Evolutionary conservation across 1,284 basidiomycete genomes (phyloP), one percentile per base, ranked within the genome.

Genomic region (Microbotryum lychnidis-dioicae): DNA sequence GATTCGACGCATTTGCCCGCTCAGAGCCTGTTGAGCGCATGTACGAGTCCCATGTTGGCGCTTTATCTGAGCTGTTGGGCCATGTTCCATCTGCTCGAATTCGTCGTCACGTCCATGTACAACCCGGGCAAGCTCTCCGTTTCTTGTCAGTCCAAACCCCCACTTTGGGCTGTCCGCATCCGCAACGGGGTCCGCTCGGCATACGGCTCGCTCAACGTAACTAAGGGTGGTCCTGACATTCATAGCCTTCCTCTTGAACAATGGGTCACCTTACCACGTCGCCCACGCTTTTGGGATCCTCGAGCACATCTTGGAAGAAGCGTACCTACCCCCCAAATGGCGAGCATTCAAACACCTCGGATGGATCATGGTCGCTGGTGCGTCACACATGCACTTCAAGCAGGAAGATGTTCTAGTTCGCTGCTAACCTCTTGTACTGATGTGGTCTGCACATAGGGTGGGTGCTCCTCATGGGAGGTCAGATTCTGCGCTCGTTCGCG

Each of bases 31-130:
- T 46, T 37, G n/a, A 49, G 50, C 7, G 57, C 63, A 18, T 8
- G 63, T 10, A 52, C 82, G 0, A 86, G 84, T 23, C 83, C 84
- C 55, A 87, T 87, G 73, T 79, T 94, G 2, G 89, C 87, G 0
- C 84, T 89, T 74, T 97, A 91, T 75, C 67, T 87, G 47, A 83
- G 85, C 29, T 80, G 85, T 1, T 90, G 89, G 87, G 80, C 87
- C 1, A 76, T 80, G 44, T 99, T 98, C 74, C 96, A 99, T 73
- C 87, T 92, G 82, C 84, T 83, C 46, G 96, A 99, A 75, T 98
- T 94, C 73, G 86, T 86, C 56, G 91, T 94, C 8, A 97, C 96
- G 5, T 92, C 93, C 1, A 88, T 89, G 21, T 98, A 90, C 87
- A 98, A 98, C 75, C 78, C 87, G 47, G 86, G 88, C 57, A 94